phyloP scores from a whole-genome alignment of 768 basidiomycete species.

The Agrocybe chaxingu region DNA sequence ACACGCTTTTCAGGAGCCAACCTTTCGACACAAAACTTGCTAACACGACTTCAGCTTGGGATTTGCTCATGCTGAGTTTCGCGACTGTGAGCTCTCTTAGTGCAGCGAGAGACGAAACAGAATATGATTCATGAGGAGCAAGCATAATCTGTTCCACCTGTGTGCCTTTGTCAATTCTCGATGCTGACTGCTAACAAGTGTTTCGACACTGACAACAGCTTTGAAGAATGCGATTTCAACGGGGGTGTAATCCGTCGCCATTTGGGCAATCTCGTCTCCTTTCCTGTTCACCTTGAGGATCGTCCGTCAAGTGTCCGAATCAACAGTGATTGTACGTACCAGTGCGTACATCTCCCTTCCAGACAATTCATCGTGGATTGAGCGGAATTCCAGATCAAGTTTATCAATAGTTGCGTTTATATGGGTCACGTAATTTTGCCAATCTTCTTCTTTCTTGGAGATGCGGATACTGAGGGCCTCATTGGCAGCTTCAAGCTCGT shows the following conservation, averaged over 20 bases:
- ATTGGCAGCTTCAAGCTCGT: conserved; percentile 43
- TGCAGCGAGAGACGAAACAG: conserved; percentile 73
- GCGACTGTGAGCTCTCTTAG: conserved; percentile 64
- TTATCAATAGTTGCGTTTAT: conserved; percentile 65
- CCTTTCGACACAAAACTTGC: conserved; percentile 82
- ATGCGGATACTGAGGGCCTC: conserved; percentile 44
- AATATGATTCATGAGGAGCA: conserved; percentile 71
- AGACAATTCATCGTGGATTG: conserved; percentile 57
- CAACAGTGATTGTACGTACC: conserved; percentile 37
- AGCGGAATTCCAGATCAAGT: conserved; percentile 71
- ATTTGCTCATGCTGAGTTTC: conserved; percentile 67
- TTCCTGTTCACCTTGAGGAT: conserved; percentile 70
- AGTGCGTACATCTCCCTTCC: conserved; percentile 67
- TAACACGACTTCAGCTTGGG: conserved; percentile 70
- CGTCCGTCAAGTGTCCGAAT: too few relatives aligned
- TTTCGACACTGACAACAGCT: conserved; percentile 54
- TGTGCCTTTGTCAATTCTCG: background rate
- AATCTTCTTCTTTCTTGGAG: conserved; percentile 39
- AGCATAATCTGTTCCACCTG: conserved; percentile 89
- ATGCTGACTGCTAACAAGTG: background rate
- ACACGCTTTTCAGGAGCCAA: conserved; percentile 77
- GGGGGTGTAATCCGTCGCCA: conserved; percentile 80
- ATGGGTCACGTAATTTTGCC: conserved; percentile 55
- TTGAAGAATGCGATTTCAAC: conserved; percentile 84
- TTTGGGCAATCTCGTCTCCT: conserved; percentile 77